Evolutionary conservation across 805 yeast species (phyloP).

Genomic region (Yarrowia hollandica): DNA sequence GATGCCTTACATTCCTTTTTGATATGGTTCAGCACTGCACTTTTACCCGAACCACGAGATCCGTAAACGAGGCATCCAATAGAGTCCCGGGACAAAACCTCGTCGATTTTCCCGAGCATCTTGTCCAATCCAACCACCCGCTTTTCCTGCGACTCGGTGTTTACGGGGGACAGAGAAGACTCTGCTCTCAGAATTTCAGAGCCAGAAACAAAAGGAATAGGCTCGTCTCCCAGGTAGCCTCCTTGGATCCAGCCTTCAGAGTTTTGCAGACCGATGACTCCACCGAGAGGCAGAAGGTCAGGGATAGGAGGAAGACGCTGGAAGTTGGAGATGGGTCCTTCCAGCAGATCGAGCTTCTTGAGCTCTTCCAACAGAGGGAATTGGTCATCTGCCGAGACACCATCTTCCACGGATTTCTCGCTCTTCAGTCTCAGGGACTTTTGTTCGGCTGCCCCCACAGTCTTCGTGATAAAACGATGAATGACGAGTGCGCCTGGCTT

Average conservation of each 20-base stretch:
- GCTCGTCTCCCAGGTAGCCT: constrained; percentile 23
- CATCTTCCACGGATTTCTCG: neutral
- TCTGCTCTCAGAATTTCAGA: constrained; percentile 45
- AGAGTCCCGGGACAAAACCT: constrained; percentile 48
- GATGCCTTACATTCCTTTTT: constrained; percentile 33
- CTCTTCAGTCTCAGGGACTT: constrained; percentile 7
- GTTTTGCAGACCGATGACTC: constrained; percentile 52
- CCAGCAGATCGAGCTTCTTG: constrained; percentile 31
- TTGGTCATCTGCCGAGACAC: constrained; percentile 30
- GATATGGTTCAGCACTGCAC: constrained; percentile 52
- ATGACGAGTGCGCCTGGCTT: constrained; percentile 47
- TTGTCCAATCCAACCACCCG: constrained; percentile 60
- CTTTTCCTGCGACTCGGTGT: constrained; percentile 19
- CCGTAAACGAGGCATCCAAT: constrained; percentile 69
- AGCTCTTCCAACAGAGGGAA: constrained; percentile 28
- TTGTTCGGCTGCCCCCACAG: constrained; percentile 29
- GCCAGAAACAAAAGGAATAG: constrained; percentile 31
- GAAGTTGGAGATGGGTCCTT: constrained; percentile 47
- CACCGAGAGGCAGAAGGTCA: constrained; percentile 57
- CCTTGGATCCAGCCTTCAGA: constrained; percentile 47
- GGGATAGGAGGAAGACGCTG: constrained; percentile 55
- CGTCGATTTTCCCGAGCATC: constrained; percentile 45
- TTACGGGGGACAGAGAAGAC: constrained; percentile 37
- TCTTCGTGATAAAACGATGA: constrained; percentile 53
- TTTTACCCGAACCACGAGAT: constrained; percentile 78